These are phyloP conservation scores for Dalechampia spathulata DNA, from an alignment of 441 rosid genomes.

Conservation along the genomic window DNA sequence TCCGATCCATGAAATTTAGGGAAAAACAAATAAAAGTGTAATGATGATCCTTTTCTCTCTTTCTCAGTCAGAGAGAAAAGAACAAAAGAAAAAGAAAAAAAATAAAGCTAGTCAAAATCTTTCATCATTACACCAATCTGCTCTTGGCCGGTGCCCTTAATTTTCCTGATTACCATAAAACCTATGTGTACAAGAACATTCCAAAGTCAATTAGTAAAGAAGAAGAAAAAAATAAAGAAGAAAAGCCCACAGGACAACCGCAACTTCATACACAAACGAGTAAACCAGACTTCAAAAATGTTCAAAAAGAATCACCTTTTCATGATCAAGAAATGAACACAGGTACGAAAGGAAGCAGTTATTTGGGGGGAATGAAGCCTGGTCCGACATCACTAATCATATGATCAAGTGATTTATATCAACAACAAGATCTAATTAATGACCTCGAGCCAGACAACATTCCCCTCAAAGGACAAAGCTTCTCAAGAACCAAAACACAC, in stretches of 20 bases:
- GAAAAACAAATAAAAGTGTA: conserved; percentile 15
- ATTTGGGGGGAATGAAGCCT: conserved; percentile 86
- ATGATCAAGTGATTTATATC: conserved; percentile 11
- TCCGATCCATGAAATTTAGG: conserved; percentile 26
- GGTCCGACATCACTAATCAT: conserved; percentile 57
- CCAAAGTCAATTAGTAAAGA: neutral
- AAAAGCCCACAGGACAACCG: no score
- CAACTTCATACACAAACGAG: neutral
- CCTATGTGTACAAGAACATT: conserved; percentile 6
- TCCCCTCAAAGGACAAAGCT: conserved; percentile 77
- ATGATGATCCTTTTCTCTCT: conserved; percentile 36
- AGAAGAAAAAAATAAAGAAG: neutral
- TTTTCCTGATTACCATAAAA: conserved; percentile 13
- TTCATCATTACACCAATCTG: conserved; percentile 71
- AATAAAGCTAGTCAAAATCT: conserved; percentile 49
- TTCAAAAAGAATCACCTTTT: conserved; percentile 16
- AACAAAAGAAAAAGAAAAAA: no score
- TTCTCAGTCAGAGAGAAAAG: conserved; percentile 24
- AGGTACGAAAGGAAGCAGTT: conserved; percentile 19
- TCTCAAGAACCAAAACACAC: conserved; percentile 9
- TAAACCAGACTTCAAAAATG: neutral
- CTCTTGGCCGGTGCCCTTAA: conserved; percentile 25
- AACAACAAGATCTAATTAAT: conserved; percentile 28
- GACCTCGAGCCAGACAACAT: conserved; percentile 99
- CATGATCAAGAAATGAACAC: neutral